Evolutionary conservation across 2,329 filamentous ascomycete genomes (phyloP), one percentile per base, ranked within the genome.

Genomic region (Paramyrothecium roridum): DNA sequence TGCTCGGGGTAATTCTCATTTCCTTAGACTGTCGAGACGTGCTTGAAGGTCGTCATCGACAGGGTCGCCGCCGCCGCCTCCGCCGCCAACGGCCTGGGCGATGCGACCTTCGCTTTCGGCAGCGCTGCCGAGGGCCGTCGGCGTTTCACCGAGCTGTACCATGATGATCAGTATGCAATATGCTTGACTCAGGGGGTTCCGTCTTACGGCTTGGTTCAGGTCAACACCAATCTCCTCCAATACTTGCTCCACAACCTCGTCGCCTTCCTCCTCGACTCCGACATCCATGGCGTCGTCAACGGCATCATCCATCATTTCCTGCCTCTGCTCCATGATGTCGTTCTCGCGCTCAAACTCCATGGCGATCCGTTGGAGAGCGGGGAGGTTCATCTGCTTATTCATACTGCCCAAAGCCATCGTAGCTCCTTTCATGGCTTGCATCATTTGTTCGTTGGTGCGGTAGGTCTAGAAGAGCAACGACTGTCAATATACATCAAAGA

Each of bases 291-390:
- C 93, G 71, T 99, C 95, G 70, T 99, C 95, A 57, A 99, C 95
- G 20, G 92, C 93, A 73, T 98, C 95, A 69, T 98, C 93, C 95
- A 99, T 98, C 90, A 99, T 97, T 74, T 98, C 95, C 72, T 98
- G 93, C 61, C 95, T 85, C 75, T 98, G 92, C 65, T 99, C 95
- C 95, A 99, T 99, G 56, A 99, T 93, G 67, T 98, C 95, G 75
- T 98, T 99, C 74, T 99, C 95, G 66, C 91, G 88, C 76, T 99
- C 95, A 67, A 99, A 99, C 69, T 99, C 95, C 93, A 97, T 96
- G 20, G 95, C 93, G 69, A 99, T 99, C 56, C 93, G 86, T 72
- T 98, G 93, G 34, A 99, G 80, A 19, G 92, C 92, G 1, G 95
- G 95, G 3, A 99, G 85, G 70, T 99, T 98, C 93, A 98, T 98